These are phyloP conservation scores for Alectoria sarmentosa DNA, from an alignment of 495 filamentous ascomycete species.

Conservation along the genomic window DNA sequence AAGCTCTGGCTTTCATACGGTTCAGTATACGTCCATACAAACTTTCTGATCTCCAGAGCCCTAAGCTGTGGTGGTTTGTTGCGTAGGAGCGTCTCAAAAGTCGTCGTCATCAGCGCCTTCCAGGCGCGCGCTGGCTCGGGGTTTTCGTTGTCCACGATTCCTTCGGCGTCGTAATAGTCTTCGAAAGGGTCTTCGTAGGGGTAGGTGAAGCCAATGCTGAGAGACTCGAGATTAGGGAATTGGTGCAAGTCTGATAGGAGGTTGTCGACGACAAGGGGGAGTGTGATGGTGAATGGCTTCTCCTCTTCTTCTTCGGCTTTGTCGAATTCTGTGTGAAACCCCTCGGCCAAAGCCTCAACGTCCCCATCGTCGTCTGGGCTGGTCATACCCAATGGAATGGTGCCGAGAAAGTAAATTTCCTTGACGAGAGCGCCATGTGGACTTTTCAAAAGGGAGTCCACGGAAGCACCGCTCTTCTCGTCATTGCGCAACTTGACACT, in stretches of 20 bases:
- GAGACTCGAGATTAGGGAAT: conserved; percentile 1
- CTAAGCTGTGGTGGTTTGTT: not conserved
- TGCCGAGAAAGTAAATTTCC: not conserved
- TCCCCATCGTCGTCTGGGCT: not conserved
- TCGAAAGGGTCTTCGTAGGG: not conserved
- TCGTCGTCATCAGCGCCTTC: not conserved
- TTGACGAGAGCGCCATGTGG: not conserved
- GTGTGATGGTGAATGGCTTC: not conserved
- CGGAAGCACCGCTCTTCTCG: conserved; percentile 2
- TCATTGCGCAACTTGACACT: conserved; percentile 1
- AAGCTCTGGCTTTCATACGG: not conserved
- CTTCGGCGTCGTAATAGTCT: not conserved
- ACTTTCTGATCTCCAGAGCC: not conserved
- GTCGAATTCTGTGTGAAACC: not conserved
- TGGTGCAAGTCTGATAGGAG: not conserved
- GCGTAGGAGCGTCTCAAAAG: not conserved
- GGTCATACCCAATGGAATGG: not conserved
- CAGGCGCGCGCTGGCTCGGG: not conserved
- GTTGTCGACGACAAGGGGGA: not conserved
- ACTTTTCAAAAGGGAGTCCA: not conserved
- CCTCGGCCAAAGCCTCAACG: not conserved
- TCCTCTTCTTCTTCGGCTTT: not conserved
- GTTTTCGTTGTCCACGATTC: not conserved
- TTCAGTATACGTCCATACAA: not conserved
- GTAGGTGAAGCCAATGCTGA: conserved; percentile 5